Base-by-base conservation (phyloP, 2,329 filamentous ascomycete species). In the Aspergillus eucalypticola region DNA sequence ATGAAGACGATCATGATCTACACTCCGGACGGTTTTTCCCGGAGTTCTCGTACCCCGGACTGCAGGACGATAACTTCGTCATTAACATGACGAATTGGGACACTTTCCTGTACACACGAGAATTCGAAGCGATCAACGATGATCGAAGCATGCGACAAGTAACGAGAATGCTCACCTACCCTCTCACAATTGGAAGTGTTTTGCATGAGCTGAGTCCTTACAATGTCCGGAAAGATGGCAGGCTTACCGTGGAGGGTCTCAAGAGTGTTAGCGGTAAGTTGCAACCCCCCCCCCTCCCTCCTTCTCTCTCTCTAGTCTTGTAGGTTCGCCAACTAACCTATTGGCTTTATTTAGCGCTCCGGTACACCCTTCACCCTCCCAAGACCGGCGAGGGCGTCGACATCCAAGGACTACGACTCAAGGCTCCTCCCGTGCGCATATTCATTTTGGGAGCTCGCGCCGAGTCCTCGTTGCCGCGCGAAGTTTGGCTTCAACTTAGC, bases 51-150 rank as follows among this genome's bases (percentile, higher is more conserved):
- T 96, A 96, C 72, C 92, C 95, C 0, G 91, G 90, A 13, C 84
- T 88, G 57, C 93, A 97, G 79, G 88, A 97, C 74, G 93, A 97
- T 66, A 94, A 97, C 75, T 91, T 92, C 35, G 84, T 95, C 66
- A 87, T 97, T 66, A 99, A 99, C 78, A 93, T 99, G 90, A 96
- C 90, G 46, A 99, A 96, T 76, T 99, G 95, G 95, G 95, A 99
- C 76, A 98, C 95, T 0, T 91, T 96, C 69, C 82, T 99, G 72
- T 99, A 96, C 74, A 96, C 92, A 3, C 85, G 95, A 70, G 90
- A 96, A 69, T 98, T 95, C 70, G 86, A 89, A 66, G 96, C 96
- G 5, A 88, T 99, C 72, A 92, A 99, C 74, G 88, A 92, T 63
- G 93, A 96, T 73, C 86, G 94, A 60, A 89, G 88, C 70, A 90